Base-by-base conservation (phyloP, 2,329 filamentous ascomycete genomes). In the Keithomyces neogunnii region DNA sequence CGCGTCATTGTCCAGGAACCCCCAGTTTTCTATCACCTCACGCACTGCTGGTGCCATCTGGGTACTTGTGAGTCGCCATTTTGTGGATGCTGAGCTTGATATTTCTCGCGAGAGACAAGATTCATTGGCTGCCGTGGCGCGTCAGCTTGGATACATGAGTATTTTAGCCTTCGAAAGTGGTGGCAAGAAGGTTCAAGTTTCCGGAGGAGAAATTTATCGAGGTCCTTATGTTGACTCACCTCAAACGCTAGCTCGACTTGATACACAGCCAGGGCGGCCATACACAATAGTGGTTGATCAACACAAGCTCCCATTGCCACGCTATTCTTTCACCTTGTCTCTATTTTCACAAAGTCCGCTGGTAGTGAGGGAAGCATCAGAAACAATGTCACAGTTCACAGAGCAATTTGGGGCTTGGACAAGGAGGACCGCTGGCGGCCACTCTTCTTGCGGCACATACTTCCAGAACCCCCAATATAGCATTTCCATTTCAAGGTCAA, bases 221-320 rank as follows among this genome's bases (percentile, higher is more conserved):
- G 87, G 86, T 0, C 88, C 89, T n/a, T 96, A 89, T 56, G 89
- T 97, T 35, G 92, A 96, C 67, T 95, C 91, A 2, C 90, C 90
- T 1, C 95, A 97, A 66, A 95, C 88, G 0, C 80, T 99, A 6
- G 81, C 95, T 44, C 84, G 86, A 52, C 77, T 95, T 3, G 57
- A 65, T 9, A 58, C 65, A 4, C 58, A 58, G 33, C 69, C 72
- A 3, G 65, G 64, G n/a, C 71, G 66, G 45, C 60, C 63, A 3
- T 79, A 78, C 57, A 80, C 76, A 1, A 72, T 88, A 4, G 88
- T 91, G 6, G 74, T 90, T 31, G 85, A 89, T 13, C 86, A 95
- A 60, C 85, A 95, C 60, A 84, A 86, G 38, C 76, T 97, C 4
- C 85, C 88, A 2, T 71, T 86, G 3, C 76, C 81, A 1, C 77